Conservation (phyloP, 768 basidiomycete genomes). For the Trametes gibbosa region DNA sequence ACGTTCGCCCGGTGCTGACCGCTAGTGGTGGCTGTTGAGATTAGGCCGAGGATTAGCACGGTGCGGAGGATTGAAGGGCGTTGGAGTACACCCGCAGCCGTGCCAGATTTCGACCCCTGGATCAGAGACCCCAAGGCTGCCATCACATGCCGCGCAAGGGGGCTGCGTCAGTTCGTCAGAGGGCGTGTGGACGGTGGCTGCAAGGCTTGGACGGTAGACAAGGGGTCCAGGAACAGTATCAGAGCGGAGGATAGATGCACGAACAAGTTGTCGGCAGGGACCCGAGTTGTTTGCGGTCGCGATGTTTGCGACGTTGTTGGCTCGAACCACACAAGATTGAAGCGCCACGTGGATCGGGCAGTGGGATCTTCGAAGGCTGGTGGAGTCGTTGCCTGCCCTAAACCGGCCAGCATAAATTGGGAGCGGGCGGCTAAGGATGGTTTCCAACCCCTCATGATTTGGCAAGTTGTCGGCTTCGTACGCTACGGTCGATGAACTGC, state of each 20-base stretch:
- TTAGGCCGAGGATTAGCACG: background rate
- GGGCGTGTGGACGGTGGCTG: background rate
- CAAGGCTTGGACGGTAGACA: background rate
- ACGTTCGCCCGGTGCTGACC: background rate
- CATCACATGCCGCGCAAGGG: constrained; percentile 1
- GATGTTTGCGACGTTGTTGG: constrained; percentile 15
- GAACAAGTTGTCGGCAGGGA: too few species aligned
- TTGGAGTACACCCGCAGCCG: constrained; percentile 5
- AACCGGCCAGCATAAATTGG: constrained; percentile 23
- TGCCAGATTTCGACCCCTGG: background rate
- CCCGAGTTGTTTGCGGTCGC: constrained; percentile 8
- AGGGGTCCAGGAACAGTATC: background rate
- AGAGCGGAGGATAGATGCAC: background rate
- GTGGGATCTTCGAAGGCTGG: constrained; percentile 14
- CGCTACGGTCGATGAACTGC: constrained; percentile 39
- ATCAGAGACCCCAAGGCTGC: constrained; percentile 9
- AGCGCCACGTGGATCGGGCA: constrained; percentile 14
- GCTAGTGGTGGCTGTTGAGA: background rate
- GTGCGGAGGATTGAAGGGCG: background rate
- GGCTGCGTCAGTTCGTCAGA: background rate
- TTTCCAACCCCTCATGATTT: constrained; percentile 44
- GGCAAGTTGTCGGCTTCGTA: constrained; percentile 40
- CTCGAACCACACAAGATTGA: constrained; percentile 10
- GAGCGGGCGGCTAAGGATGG: background rate
- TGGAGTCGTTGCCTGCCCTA: constrained; percentile 34